Evolutionary conservation across 2,329 filamentous ascomycete species (phyloP), one percentile per base, ranked within the genome.

Genomic region (Exserohilum turcica): DNA sequence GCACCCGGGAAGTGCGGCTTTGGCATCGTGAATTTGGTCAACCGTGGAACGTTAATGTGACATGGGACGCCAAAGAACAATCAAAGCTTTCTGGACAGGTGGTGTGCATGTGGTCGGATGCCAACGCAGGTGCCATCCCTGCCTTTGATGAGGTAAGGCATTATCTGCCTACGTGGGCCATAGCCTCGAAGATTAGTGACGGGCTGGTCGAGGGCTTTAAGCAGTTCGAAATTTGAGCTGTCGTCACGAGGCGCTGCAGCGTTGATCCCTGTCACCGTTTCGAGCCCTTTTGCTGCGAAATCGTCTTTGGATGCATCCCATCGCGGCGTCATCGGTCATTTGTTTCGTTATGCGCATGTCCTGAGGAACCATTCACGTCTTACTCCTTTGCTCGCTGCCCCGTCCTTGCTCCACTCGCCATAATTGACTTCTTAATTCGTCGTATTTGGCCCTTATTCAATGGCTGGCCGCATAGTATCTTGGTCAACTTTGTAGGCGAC

Each of bases 91-190:
- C 71, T 59, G 90, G 92, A 1, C 82, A 78, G 29, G 85, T 92
- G 1, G 81, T 87, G 13, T 97, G 94, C 74, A 79, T 90, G 28
- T 97, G 92, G 92, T 91, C 88, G 65, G 94, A 99, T 76, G 86
- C 84, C 38, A 97, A 97, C 67, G 77, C 78, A 31, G 87, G 85
- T 3, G 80, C 81, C 1, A 92, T 97, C 42, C 92, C 93, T 0
- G 92, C 92, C 0, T 83, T 93, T 45, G 89, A 94, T 63, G 92
- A 97, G 75, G 80, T 90, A 43, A 78, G 83, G 62, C 83, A 86
- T 70, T 97, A 86, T 75, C 82, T 86, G 62, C 94, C 94, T 0
- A 78, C 80, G 4, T 99, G 94, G 94, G 85, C 86, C 6, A 86
- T 87, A 8, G 79, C 92, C 24, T 86, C 86, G 3, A 97, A 96